Percentiles rank a stretch among this genome's conserved stretches.
Conservation (phyloP, 2,329 filamentous ascomycete species). For the Cladosporium colombiae region DNA sequence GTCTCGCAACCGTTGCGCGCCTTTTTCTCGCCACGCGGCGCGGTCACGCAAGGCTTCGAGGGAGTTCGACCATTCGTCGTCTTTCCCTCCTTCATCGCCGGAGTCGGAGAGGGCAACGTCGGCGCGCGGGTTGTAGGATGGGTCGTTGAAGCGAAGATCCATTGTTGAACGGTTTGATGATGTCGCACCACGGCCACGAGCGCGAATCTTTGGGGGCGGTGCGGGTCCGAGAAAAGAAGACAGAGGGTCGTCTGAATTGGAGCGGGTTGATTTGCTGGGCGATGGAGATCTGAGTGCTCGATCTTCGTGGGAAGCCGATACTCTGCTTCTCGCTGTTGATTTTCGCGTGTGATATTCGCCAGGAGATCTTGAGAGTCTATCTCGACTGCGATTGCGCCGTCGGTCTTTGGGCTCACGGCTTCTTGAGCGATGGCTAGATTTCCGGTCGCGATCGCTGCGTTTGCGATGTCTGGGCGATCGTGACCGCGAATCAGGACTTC, state of each 20-base stretch:
- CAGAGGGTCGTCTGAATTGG: slow-evolving; percentile 64
- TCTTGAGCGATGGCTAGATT: neutral
- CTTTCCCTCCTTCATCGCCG: slow-evolving; percentile 29
- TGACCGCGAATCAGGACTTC: slow-evolving; percentile 14
- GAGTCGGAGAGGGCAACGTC: slow-evolving; percentile 51
- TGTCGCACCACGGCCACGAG: slow-evolving; percentile 67
- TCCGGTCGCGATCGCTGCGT: neutral
- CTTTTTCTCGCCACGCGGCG: slow-evolving; percentile 73
- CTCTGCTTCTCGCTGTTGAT: neutral
- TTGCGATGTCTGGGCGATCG: slow-evolving; percentile 10
- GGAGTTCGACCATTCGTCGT: slow-evolving; percentile 75
- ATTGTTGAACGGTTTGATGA: slow-evolving; percentile 63
- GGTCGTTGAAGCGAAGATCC: slow-evolving; percentile 72
- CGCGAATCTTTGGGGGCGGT: slow-evolving; percentile 45
- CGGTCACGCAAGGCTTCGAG: slow-evolving; percentile 77
- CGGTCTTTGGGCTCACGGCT: neutral
- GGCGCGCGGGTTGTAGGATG: slow-evolving; percentile 60
- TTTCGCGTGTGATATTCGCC: neutral
- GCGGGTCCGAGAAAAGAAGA: slow-evolving; percentile 59
- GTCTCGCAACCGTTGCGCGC: slow-evolving; percentile 71
- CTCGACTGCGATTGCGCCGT: neutral
- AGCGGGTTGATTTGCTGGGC: neutral
- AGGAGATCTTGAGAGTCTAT: neutral
- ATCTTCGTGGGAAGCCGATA: neutral
- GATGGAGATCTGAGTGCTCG: neutral